Evolutionary conservation across 2,329 filamentous ascomycete species (phyloP).

Genomic region (Fusarium goolgardi): DNA sequence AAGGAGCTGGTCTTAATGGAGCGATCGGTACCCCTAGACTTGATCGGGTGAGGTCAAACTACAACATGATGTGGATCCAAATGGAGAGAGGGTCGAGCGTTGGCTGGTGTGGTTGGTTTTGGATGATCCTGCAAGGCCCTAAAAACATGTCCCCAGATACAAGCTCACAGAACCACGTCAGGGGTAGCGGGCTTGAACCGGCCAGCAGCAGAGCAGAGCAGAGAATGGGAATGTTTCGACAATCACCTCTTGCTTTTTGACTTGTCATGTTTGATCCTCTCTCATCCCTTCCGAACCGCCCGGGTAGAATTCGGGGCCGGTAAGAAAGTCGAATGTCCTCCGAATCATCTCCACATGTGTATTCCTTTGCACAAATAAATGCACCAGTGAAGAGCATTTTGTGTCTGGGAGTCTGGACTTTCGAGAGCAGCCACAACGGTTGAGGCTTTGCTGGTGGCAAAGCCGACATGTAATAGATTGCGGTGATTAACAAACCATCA

Average conservation of each 20-base stretch:
- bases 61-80: slow-evolving; percentile 34
- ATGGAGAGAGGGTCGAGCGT: slow-evolving; percentile 29
- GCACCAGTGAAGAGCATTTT: background rate
- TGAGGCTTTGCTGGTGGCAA: slow-evolving; percentile 33
- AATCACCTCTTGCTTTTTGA: slow-evolving; percentile 3
- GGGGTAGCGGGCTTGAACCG: slow-evolving; percentile 38
- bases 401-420: slow-evolving; percentile 11
- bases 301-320: slow-evolving; percentile 32
- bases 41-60: slow-evolving; percentile 44
- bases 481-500: slow-evolving; percentile 2
- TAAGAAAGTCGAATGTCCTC: slow-evolving; percentile 8
- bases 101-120: slow-evolving; percentile 46
- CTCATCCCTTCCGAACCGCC: slow-evolving; percentile 6
- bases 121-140: slow-evolving; percentile 45
- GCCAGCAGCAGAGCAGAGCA: slow-evolving; percentile 11
- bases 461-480: background rate
- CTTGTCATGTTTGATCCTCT: slow-evolving; percentile 25
- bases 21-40: slow-evolving; percentile 39
- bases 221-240: slow-evolving; percentile 18
- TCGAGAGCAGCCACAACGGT: slow-evolving; percentile 33
- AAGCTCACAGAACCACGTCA: slow-evolving; percentile 38
- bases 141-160: slow-evolving; percentile 23
- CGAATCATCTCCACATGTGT: slow-evolving; percentile 8
- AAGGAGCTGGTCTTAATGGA: slow-evolving; percentile 28
- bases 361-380: slow-evolving; percentile 13